These are phyloP conservation scores for Starmerella asiatica DNA, from an alignment of 805 yeast genomes.

Conservation along the genomic window DNA sequence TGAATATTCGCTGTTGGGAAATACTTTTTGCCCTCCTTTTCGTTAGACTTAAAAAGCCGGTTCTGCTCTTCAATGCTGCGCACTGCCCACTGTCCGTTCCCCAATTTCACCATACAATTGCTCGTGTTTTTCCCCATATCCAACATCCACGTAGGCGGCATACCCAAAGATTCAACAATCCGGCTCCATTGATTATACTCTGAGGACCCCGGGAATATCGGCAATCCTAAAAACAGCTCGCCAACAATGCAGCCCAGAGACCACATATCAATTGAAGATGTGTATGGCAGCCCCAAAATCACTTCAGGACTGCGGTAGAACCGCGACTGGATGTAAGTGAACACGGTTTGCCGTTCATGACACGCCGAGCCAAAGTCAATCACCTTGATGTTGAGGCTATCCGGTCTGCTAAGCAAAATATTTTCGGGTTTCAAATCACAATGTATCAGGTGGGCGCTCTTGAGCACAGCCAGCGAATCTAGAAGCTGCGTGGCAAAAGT, in stretches of 20 bases:
- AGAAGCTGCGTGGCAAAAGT: constrained; percentile 67
- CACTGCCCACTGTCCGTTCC: constrained; percentile 29
- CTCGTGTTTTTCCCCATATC: constrained; percentile 82
- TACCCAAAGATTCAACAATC: constrained; percentile 66
- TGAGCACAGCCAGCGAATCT: constrained; percentile 66
- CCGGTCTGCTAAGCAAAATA: constrained; percentile 64
- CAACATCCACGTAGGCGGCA: constrained; percentile 91
- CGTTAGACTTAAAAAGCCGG: constrained; percentile 33
- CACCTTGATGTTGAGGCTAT: constrained; percentile 74
- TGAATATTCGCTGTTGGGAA: constrained; percentile 51
- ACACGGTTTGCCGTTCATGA: constrained; percentile 75
- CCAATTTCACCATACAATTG: constrained; percentile 45
- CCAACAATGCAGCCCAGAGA: constrained; percentile 87
- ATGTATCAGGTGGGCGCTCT: constrained; percentile 74
- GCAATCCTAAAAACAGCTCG: constrained; percentile 80
- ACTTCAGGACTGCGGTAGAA: constrained; percentile 94
- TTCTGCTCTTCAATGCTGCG: constrained; percentile 44
- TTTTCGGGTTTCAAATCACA: constrained; percentile 97
- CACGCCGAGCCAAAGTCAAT: constrained; percentile 96
- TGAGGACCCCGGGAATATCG: constrained; percentile 86
- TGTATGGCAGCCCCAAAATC: constrained; percentile 78
- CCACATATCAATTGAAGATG: constrained; percentile 95
- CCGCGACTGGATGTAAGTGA: constrained; percentile 83
- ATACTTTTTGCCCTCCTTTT: constrained; percentile 74
- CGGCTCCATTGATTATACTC: constrained; percentile 83